A percentile compares a stretch with the other conserved stretches of the same genome.
Evolutionary conservation across 2,329 filamentous ascomycete genomes (phyloP).

Genomic region (Furcasterigmium furcatum): DNA sequence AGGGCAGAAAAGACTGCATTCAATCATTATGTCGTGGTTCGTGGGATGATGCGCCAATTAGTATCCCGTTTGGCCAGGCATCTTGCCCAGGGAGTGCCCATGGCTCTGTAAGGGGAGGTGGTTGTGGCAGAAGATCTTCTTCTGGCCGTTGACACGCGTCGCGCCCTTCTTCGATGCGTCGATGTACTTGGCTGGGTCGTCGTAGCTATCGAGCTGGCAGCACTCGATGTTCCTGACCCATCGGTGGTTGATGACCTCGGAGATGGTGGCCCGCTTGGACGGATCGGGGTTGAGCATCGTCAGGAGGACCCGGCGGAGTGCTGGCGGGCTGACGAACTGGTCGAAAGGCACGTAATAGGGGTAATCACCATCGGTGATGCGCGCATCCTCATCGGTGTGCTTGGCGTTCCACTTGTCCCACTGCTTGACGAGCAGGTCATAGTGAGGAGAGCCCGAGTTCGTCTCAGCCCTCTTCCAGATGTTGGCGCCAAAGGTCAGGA

Average conservation of each 20-base stretch:
- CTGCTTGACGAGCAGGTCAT: conserved; percentile 60
- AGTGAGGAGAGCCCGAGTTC: conserved; percentile 48
- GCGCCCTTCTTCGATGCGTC: conserved; percentile 57
- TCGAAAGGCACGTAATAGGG: conserved; percentile 67
- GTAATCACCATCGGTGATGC: conserved; percentile 56
- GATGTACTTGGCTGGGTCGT: conserved; percentile 58
- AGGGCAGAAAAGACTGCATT: neutral
- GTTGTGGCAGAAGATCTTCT: conserved; percentile 57
- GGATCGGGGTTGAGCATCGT: conserved; percentile 84
- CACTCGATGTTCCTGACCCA: conserved; percentile 76
- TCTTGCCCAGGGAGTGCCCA: conserved; percentile 48
- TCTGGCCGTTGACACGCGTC: conserved; percentile 33
- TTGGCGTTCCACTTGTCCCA: conserved; percentile 67
- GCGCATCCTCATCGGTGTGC: conserved; percentile 36
- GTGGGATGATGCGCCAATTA: conserved; percentile 20
- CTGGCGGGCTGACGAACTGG: conserved; percentile 59
- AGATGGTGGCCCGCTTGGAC: conserved; percentile 64
- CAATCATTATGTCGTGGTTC: conserved; percentile 10
- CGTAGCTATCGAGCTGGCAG: conserved; percentile 70
- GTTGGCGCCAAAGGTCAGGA: conserved; percentile 67
- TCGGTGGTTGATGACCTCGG: conserved; percentile 65
- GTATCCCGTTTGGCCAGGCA: conserved; percentile 55
- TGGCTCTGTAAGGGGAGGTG: conserved; percentile 48
- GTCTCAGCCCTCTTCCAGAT: conserved; percentile 70
- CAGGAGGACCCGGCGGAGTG: conserved; percentile 67